These are phyloP conservation scores for Talaromyces thailandensis DNA, from an alignment of 495 filamentous ascomycete genomes.

Conservation along the genomic window DNA sequence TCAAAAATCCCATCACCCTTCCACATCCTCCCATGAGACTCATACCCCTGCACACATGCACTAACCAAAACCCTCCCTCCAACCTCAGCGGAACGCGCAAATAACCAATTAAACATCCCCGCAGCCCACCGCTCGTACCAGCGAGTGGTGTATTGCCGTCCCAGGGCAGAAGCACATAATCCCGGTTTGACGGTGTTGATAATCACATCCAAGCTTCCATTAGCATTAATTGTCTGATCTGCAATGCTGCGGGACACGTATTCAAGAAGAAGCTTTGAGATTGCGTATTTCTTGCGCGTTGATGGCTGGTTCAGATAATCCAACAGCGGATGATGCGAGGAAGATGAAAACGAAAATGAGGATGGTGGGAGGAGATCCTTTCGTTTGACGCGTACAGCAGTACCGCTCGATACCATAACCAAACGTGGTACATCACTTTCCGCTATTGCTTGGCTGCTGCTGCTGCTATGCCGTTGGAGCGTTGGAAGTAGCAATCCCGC, in stretches of 20 bases:
- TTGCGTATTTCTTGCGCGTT: conserved; percentile 31
- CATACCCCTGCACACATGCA: conserved; percentile 34
- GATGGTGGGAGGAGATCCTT: conserved; percentile 23
- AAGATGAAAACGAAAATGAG: background rate
- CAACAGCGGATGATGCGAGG: conserved; percentile 18
- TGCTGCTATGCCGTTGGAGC: conserved; percentile 18
- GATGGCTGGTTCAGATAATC: conserved; percentile 21
- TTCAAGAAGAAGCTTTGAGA: conserved; percentile 40
- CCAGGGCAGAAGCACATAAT: conserved; percentile 29
- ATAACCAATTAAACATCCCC: conserved; percentile 28
- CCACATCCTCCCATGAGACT: conserved; percentile 45
- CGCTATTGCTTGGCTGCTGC: conserved; percentile 9
- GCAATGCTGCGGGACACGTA: conserved; percentile 33
- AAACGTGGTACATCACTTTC: conserved; percentile 21
- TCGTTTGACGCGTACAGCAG: conserved; percentile 28
- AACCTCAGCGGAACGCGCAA: conserved; percentile 40
- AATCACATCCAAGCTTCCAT: conserved; percentile 31
- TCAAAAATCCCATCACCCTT: conserved; percentile 34
- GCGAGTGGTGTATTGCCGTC: conserved; percentile 24
- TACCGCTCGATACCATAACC: conserved; percentile 32
- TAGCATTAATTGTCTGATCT: conserved; percentile 17
- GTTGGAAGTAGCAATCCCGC: conserved; percentile 47
- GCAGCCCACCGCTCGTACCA: conserved; percentile 28
- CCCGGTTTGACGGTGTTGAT: conserved; percentile 40
- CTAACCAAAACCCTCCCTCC: conserved; percentile 44